Percentiles rank a stretch among this genome's conserved stretches.
phyloP scores from a whole-genome alignment of 108 stramenopile genomes.

The Poteriospumella lacustris region DNA sequence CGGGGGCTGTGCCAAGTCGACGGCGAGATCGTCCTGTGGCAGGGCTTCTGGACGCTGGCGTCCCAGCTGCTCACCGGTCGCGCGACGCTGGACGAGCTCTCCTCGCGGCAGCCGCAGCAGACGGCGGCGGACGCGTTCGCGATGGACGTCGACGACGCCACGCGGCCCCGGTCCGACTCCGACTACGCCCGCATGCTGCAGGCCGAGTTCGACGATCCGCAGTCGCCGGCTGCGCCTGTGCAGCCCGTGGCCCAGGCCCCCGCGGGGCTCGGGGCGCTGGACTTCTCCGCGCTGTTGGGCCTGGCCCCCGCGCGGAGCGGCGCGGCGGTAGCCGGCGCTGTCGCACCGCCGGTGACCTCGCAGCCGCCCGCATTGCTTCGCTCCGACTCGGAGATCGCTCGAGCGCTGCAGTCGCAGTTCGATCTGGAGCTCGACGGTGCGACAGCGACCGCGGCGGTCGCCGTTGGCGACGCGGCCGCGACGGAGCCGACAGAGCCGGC shows the following conservation, averaged over 20 bases:
- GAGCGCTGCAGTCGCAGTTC: not conserved
- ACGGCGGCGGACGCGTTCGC: not conserved
- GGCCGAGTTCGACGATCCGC: not conserved
- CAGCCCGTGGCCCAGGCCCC: not conserved
- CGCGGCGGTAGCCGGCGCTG: too few relatives aligned
- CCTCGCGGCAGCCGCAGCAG: not conserved
- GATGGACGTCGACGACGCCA: not conserved
- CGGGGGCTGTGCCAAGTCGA: not conserved
- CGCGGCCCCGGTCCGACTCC: not conserved
- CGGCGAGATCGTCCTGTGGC: constrained; percentile 1
- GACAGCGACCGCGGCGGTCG: too few relatives aligned
- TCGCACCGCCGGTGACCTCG: too few relatives aligned
- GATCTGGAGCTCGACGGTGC: too few relatives aligned
- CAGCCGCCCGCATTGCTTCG: not conserved
- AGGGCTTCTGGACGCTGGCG: not conserved
- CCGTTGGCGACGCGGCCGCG: too few relatives aligned
- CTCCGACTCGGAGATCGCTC: constrained; percentile 2
- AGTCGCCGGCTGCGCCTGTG: not conserved
- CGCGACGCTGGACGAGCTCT: not conserved
- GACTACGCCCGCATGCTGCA: not conserved
- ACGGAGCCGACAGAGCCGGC: too few relatives aligned
- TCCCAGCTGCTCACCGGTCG: not conserved
- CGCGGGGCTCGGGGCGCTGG: too few relatives aligned
- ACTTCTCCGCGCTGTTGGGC: too few relatives aligned
- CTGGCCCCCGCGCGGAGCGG: too few relatives aligned